These are phyloP conservation scores for Globisporangium barbulae DNA, from an alignment of 352 stramenopile genomes.

Conservation along the genomic window DNA sequence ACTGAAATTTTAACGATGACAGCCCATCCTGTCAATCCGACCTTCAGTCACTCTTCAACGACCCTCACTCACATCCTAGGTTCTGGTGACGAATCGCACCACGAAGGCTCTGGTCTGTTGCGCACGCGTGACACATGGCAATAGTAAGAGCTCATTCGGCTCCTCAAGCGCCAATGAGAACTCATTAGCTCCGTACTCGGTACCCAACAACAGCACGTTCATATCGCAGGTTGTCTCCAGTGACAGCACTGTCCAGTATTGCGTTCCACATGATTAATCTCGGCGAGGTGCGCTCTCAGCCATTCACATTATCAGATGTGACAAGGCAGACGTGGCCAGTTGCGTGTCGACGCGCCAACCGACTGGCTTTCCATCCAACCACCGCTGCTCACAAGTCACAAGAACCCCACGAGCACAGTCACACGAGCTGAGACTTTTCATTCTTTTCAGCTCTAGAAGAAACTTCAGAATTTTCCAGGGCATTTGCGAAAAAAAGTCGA, in stretches of 20 bases:
- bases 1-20: background rate
- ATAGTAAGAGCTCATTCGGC: background rate
- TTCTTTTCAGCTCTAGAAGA: background rate
- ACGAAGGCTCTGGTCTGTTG: background rate
- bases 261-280: background rate
- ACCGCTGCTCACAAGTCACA: background rate
- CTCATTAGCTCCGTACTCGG: background rate
- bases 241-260: background rate
- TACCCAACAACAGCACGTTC: background rate
- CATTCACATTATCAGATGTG: constrained; percentile 3
- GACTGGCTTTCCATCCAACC: background rate
- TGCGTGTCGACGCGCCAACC: no score
- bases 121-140: background rate
- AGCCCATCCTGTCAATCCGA: background rate
- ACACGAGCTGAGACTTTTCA: background rate
- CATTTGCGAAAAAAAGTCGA: background rate
- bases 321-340: background rate
- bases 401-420: background rate
- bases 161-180: background rate
- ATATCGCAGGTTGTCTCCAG: background rate
- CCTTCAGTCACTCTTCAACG: background rate
- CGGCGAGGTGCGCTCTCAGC: background rate
- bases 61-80: background rate
- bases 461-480: background rate
- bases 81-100: background rate